Conservation (phyloP, 1,139 yeast species). For the Williopsis jadinii region DNA sequence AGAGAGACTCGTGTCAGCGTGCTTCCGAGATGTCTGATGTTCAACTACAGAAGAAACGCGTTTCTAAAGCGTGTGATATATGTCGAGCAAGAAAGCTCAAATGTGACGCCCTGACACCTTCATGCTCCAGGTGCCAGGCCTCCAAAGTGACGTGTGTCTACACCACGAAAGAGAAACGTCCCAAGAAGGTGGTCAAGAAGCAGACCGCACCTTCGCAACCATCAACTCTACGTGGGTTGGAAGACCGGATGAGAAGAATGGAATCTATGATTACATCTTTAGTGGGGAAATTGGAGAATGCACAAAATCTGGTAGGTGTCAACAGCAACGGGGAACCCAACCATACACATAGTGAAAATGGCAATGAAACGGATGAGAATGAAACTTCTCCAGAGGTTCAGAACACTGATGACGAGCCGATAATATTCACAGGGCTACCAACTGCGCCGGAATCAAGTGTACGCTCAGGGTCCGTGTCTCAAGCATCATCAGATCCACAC, state of each 20-base stretch:
- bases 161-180: constrained; percentile 5
- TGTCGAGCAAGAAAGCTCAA: constrained; percentile 21
- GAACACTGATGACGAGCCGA: no score
- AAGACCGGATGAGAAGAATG: constrained; percentile 17
- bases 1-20: no score
- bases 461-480: no score
- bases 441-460: no score
- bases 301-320: background rate
- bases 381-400: background rate
- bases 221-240: constrained; percentile 4
- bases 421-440: no score
- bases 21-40: no score
- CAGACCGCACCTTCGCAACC: background rate
- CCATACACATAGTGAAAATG: background rate
- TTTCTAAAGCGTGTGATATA: constrained; percentile 11
- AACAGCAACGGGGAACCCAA: background rate
- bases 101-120: constrained; percentile 18
- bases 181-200: background rate
- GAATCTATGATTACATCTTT: constrained; percentile 14
- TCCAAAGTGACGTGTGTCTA: constrained; percentile 7
- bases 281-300: constrained; percentile 13
- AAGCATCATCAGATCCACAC: background rate
- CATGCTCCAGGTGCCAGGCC: constrained; percentile 13
- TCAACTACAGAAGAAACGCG: constrained; percentile 2
- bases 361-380: background rate